phyloP scores from a whole-genome alignment of 108 stramenopile species.

The Cyclotella baltica region DNA sequence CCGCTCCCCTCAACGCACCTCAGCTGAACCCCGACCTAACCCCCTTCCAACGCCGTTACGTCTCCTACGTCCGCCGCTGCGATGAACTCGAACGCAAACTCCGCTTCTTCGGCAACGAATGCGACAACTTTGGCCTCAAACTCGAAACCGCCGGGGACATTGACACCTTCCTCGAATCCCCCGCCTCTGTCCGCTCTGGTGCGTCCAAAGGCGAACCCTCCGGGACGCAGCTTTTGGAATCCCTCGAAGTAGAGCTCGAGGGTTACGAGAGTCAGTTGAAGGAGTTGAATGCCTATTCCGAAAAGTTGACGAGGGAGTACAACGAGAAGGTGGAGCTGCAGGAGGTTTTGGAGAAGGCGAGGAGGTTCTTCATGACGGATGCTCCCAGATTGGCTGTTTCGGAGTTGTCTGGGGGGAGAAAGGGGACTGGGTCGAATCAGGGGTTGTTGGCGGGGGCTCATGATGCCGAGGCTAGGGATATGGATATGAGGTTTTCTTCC shows the following conservation, averaged over 20 bases:
- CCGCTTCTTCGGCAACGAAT: conserved; percentile 88
- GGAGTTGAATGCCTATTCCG: conserved; percentile 93
- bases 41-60: conserved; percentile 98
- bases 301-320: conserved; percentile 96
- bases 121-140: conserved; percentile 89
- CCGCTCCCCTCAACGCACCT: neutral
- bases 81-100: conserved; percentile 99
- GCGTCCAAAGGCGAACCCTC: conserved; percentile 44
- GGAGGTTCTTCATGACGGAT: conserved; percentile 91
- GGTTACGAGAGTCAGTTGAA: conserved; percentile 90
- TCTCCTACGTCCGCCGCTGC: conserved; percentile 96
- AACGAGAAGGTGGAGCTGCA: conserved; percentile 97
- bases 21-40: conserved; percentile 96
- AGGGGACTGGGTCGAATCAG: conserved; percentile 41
- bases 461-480: conserved; percentile 68
- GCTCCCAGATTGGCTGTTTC: conserved; percentile 87
- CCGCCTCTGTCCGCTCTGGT: conserved; percentile 42
- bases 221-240: conserved; percentile 84
- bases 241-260: conserved; percentile 91
- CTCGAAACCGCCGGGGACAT: conserved; percentile 73
- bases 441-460: conserved; percentile 63
- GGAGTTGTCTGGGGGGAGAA: conserved; percentile 51
- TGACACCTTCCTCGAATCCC: conserved; percentile 65
- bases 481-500: conserved; percentile 95
- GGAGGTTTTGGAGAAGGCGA: conserved; percentile 95